Evolutionary conservation across 495 filamentous ascomycete species (phyloP).

Genomic region (Poronia punctata): DNA sequence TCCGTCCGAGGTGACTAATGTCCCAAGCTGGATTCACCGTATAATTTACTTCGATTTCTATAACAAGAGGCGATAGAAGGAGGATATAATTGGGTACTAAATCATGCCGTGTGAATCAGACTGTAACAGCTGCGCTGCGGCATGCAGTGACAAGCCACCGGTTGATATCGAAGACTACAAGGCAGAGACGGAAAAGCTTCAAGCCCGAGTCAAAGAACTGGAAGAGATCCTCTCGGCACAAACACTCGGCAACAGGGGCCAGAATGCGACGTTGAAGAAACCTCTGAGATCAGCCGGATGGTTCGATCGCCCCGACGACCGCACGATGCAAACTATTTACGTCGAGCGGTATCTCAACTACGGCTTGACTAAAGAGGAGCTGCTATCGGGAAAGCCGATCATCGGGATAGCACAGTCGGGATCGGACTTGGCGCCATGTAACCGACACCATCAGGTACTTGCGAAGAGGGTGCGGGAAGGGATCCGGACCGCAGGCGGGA

Average conservation of each 20-base stretch:
- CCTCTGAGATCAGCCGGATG: slow-evolving; percentile 10
- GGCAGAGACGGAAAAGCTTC: slow-evolving; percentile 5
- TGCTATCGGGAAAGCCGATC: slow-evolving; percentile 49
- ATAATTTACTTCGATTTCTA: too few species aligned
- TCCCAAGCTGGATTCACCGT: too few species aligned
- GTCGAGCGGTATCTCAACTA: slow-evolving; percentile 52
- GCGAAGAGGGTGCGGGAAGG: slow-evolving; percentile 49
- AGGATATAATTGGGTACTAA: background rate
- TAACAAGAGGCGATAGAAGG: too few species aligned
- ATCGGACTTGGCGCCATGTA: slow-evolving; percentile 49
- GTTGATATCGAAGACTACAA: slow-evolving; percentile 11
- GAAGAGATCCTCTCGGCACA: slow-evolving; percentile 6
- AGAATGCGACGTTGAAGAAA: background rate
- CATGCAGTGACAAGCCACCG: slow-evolving; percentile 2
- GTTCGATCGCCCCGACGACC: slow-evolving; percentile 10
- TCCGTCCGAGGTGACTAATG: too few species aligned
- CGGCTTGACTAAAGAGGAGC: slow-evolving; percentile 46
- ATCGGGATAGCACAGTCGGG: slow-evolving; percentile 52
- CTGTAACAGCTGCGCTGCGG: slow-evolving; percentile 4
- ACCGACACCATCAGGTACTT: slow-evolving; percentile 46
- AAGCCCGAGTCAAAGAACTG: slow-evolving; percentile 5
- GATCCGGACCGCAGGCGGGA: slow-evolving; percentile 46
- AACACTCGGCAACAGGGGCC: background rate
- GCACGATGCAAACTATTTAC: slow-evolving; percentile 26
- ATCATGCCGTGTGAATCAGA: slow-evolving; percentile 8